These are phyloP conservation scores for Sabuloglossum arenarium DNA, from an alignment of 495 filamentous ascomycete species.

Conservation along the genomic window DNA sequence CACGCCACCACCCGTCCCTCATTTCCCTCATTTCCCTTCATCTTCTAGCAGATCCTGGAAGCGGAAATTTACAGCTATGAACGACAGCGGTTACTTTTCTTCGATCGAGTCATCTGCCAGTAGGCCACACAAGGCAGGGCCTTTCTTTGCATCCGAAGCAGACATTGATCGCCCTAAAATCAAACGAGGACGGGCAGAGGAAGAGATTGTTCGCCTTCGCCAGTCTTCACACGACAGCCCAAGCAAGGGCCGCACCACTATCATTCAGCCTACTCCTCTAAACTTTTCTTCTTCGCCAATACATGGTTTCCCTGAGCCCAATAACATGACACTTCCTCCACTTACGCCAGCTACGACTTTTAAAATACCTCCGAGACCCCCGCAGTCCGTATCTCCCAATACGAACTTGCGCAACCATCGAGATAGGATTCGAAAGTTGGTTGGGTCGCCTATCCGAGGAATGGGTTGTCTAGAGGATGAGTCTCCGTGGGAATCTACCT, in stretches of 20 bases:
- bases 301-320: conserved; percentile 21
- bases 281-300: conserved; percentile 39
- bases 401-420: conserved; percentile 89
- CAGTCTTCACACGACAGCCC: conserved; percentile 89
- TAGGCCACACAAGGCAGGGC: conserved; percentile 37
- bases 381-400: conserved; percentile 77
- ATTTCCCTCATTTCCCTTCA: conserved; percentile 33
- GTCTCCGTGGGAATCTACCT: conserved; percentile 39
- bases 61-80: conserved; percentile 52
- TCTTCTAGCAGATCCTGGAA: conserved; percentile 45
- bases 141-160: conserved; percentile 47
- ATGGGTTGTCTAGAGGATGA: conserved; percentile 43
- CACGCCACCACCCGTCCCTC: conserved; percentile 52
- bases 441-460: conserved; percentile 67
- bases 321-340: conserved; percentile 48
- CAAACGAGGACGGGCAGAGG: conserved; percentile 79
- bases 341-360: conserved; percentile 78
- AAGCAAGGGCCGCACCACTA: conserved; percentile 31
- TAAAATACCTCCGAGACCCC: conserved; percentile 61
- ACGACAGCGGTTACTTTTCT: conserved; percentile 94
- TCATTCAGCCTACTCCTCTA: conserved; percentile 14
- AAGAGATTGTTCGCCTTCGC: conserved; percentile 85
- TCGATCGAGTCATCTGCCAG: conserved; percentile 89
- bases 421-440: conserved; percentile 63
- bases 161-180: conserved; percentile 53